Base-by-base conservation (phyloP, 306 rosid species). In the Quercus glauca region DNA sequence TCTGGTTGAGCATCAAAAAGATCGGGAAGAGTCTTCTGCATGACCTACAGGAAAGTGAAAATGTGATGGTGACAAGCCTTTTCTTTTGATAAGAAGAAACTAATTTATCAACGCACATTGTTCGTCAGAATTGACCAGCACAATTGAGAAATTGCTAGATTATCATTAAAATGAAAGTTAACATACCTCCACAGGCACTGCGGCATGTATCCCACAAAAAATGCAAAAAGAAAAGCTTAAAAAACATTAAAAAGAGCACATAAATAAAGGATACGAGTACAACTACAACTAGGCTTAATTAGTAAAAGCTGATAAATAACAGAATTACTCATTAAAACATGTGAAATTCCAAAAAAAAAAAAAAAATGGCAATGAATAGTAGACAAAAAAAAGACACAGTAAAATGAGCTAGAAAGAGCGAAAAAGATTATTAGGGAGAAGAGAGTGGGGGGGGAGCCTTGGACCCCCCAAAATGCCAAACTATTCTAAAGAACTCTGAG, bases 1-100 rank as follows among this genome's bases (percentile, higher is more conserved):
- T 94, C 99, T 52, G 99, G 99, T 70, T 94, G 97, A 14, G 95
- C 95, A 67, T 94, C 99, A 64, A 94, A 94, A 82, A 94, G 99
- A 90, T 94, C 99, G 70, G 99, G 99, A 87, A 94, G 99, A 83
- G 94, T 83, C 83, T 87, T 84, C 76, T 89, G 92, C 99, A 94
- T 94, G 84, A 94, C 99, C 98, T 94, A 82, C 83, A 89, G 28
- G 41, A 76, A 88, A 78, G 68, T 35, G 74, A 57, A 77, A 49
- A 45, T 64, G 5, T 4, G 18, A 37, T 26, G 72, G 71, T 53
- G 35, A 73, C 17, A 23, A 15, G 17, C 31, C 17, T 17, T 18
- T 55, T 7, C 4, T 25, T 3, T 53, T 11, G 31, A 21, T 68
- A 5, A 53, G 26, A 71, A 10, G 43, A 20, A 60, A 45, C 53